A percentile compares a stretch with the other conserved stretches of the same genome.
Evolutionary conservation across 306 rosid genomes (phyloP).

Genomic region (Lablab purpureus): DNA sequence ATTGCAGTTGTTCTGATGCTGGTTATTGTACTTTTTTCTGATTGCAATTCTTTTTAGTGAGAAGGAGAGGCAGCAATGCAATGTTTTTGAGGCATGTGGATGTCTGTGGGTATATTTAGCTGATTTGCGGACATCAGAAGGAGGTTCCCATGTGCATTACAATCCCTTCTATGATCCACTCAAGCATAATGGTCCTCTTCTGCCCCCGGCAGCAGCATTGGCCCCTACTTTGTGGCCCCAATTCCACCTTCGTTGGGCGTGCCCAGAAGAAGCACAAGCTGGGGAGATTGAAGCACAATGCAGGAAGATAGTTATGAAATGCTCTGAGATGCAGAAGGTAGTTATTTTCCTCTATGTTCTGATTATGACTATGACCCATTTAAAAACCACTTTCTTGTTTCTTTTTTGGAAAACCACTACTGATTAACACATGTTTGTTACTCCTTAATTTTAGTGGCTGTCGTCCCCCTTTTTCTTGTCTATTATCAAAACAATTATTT

Average conservation of each 20-base stretch:
- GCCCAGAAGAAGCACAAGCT: slow-evolving; percentile 81
- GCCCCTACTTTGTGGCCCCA: slow-evolving; percentile 98
- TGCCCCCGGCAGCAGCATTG: slow-evolving; percentile 95
- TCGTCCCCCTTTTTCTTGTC: slow-evolving; percentile 7
- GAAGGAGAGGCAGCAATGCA: slow-evolving; percentile 81
- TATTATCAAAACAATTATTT: slow-evolving; percentile 28
- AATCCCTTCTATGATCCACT: slow-evolving; percentile 82
- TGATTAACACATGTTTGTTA: background rate
- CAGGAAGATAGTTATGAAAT: slow-evolving; percentile 66
- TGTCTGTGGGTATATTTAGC: slow-evolving; percentile 90
- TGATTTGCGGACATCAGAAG: slow-evolving; percentile 73
- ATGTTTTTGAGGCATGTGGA: slow-evolving; percentile 83
- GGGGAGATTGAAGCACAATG: slow-evolving; percentile 82
- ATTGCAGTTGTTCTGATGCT: slow-evolving; percentile 14
- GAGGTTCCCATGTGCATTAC: slow-evolving; percentile 77
- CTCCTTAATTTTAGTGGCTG: background rate
- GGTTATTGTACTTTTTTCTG: slow-evolving; percentile 37
- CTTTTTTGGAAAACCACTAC: slow-evolving; percentile 13
- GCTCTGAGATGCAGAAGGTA: slow-evolving; percentile 83
- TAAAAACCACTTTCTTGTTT: background rate
- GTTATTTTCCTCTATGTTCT: slow-evolving; percentile 36
- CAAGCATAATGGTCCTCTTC: slow-evolving; percentile 66
- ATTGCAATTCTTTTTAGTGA: slow-evolving; percentile 66
- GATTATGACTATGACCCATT: slow-evolving; percentile 6
- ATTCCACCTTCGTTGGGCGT: slow-evolving; percentile 96